Base-by-base conservation (phyloP, 306 rosid species). In the Sindora glabra region DNA sequence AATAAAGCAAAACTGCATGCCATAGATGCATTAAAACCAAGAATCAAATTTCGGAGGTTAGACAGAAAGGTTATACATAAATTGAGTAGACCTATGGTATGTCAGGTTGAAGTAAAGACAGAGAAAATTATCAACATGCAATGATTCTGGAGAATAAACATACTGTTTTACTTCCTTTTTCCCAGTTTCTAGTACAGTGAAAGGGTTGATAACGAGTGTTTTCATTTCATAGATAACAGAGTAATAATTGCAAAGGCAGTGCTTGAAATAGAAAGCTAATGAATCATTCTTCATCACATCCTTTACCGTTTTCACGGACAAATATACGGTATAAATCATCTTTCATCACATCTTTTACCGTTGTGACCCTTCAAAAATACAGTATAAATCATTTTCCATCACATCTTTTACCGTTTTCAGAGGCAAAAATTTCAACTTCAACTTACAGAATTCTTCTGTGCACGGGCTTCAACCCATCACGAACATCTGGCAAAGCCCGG, bases 391-490 rank as follows among this genome's bases (percentile, higher is more conserved):
- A 5, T 9, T 25, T 19, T 8, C 2, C 27, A 47, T 38, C 30
- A 46, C 38, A 56, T 21, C 38, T 34, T 23, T 17, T 19, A 25
- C 37, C 36, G 23, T 4, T 14, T 36, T 11, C 24, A 21, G 29
- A 4, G 34, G 18, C 68, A 59, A 17, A 59, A 66, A 8, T n/a
- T 18, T 19, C 23, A 15, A 22, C n/a, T n/a, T n/a, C n/a, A n/a
- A n/a, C 97, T 88, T 48, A 92, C 98, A 92, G 70, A 63, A 92
- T 83, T 62, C 99, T 80, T 44, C 99, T 78, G 62, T 92, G 99
- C 24, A 92, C 99, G 0, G 99, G 96, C 80, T 92, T 92, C 76
- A 92, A 71, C 5, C 99, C 99, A 36, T 92, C 99, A 9, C 99
- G 95, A 73, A 88, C 86, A 32, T 92, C 99, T 0, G 99, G 99